Conservation (phyloP, 768 basidiomycete genomes). For the Hygrocybe punicea region DNA sequence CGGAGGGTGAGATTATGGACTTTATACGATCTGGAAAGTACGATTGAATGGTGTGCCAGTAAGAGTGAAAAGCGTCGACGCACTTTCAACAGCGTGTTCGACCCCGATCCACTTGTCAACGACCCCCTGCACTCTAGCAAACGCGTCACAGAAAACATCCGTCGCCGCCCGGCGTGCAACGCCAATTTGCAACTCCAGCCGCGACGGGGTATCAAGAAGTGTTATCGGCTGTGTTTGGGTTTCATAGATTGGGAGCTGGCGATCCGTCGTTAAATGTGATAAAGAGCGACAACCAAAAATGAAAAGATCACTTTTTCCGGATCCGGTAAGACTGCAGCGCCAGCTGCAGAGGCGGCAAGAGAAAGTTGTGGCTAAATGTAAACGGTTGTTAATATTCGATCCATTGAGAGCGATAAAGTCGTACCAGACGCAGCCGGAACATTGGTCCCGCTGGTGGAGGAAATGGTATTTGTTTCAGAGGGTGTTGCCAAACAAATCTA, state of each 20-base stretch:
- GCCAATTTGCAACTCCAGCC: conserved; percentile 75
- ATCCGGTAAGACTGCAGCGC: neutral
- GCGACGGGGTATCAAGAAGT: conserved; percentile 69
- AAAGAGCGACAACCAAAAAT: neutral
- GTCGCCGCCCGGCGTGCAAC: conserved; percentile 58
- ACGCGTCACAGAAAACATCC: conserved; percentile 54
- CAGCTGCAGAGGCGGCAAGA: neutral
- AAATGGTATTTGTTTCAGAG: conserved; percentile 21
- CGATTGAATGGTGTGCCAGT: neutral
- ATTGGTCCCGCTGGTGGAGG: conserved; percentile 22
- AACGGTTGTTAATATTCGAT: conserved; percentile 21
- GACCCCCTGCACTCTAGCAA: conserved; percentile 63
- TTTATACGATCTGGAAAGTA: conserved; percentile 66
- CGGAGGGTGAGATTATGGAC: conserved; percentile 72
- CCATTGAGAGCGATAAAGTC: conserved; percentile 9
- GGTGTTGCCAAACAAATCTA: conserved; percentile 12
- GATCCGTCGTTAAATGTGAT: too few relatives aligned
- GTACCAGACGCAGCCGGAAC: conserved; percentile 12
- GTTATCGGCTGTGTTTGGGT: conserved; percentile 55
- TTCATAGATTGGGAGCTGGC: conserved; percentile 86
- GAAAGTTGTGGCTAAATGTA: neutral
- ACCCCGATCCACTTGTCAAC: conserved; percentile 82
- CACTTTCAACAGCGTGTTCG: conserved; percentile 83
- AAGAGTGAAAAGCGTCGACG: conserved; percentile 26
- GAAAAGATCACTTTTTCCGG: neutral